Evolutionary conservation across 1,284 basidiomycete species (phyloP), one percentile per base, ranked within the genome.

Genomic region (Puccinia horiana): DNA sequence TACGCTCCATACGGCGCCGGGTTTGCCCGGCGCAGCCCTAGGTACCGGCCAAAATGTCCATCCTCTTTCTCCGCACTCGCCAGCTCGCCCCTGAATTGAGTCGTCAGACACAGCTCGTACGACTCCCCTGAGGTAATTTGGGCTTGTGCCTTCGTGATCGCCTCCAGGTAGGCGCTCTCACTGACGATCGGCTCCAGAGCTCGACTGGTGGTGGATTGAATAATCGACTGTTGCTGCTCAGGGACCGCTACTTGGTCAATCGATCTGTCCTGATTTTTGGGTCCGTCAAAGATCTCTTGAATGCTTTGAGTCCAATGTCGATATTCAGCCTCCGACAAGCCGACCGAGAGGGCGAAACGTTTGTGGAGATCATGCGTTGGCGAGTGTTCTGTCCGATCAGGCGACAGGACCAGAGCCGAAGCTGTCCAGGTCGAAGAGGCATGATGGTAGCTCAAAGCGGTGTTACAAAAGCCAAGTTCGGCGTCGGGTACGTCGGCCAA

Each of bases 41-140:
- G 40, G 86, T 89, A 86, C 83, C 87, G 82, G 83, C 85, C 47
- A 84, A 86, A 85, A 73, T 86, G 84, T 81, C 86, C 83, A 9
- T 85, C 54, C 32, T 74, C 12, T n/a, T 81, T 70, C 2, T 73
- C 84, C 0, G 82, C 73, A 58, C 72, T 23, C 1, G 44, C 37
- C 0, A 88, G 82, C 0, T 77, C 78, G 0, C 89, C 86, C 5
- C 86, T 83, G 85, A 90, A 90, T 14, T 90, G 91, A 0, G 93
- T 96, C 0, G 96, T 98, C 58, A 98, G 89, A 85, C 96, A 98
- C 29, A 98, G 90, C 86, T 98, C 96, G 87, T 98, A 98, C n/a
- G 94, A 95, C 86, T 98, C 93, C 6, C 96, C 96, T 54, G 92
- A 89, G 81, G 90, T 92, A 32, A 98, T 91, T 78, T 91, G 90